phyloP scores from a whole-genome alignment of 257 asterid genomes.

The Penstemon newberryi region DNA sequence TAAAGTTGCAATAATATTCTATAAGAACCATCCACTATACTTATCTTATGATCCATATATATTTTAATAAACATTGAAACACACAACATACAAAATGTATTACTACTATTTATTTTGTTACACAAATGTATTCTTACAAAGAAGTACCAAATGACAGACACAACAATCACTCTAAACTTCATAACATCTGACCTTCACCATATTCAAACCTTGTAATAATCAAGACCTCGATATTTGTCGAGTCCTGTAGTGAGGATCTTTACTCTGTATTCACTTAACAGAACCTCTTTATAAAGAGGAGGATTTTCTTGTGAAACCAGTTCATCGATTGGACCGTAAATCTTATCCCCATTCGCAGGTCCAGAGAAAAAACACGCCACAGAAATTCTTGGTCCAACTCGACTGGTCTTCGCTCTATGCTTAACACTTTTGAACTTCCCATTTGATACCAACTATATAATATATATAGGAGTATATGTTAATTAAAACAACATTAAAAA shows the following conservation, averaged over 20 bases:
- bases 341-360: slow-evolving; percentile 4
- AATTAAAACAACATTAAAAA: neutral
- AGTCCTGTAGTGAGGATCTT: slow-evolving; percentile 31
- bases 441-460: slow-evolving; percentile 37
- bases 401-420: slow-evolving; percentile 41
- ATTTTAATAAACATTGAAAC: no score
- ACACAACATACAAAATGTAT: no score
- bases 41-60: no score
- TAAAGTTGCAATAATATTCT: no score
- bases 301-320: slow-evolving; percentile 43
- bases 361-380: slow-evolving; percentile 36
- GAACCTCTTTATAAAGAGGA: slow-evolving; percentile 33
- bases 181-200: neutral
- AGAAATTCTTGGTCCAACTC: slow-evolving; percentile 41
- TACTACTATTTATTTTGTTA: no score
- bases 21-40: no score
- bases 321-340: slow-evolving; percentile 43
- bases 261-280: slow-evolving; percentile 26
- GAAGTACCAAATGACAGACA: no score
- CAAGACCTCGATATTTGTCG: slow-evolving; percentile 32
- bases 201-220: slow-evolving; percentile 31
- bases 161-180: no score
- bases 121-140: no score
- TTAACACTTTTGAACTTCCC: slow-evolving; percentile 34
- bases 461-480: no score